Evolutionary conservation across 2,329 filamentous ascomycete species (phyloP), one percentile per base, ranked within the genome.

Genomic region (Claviceps arundinis): DNA sequence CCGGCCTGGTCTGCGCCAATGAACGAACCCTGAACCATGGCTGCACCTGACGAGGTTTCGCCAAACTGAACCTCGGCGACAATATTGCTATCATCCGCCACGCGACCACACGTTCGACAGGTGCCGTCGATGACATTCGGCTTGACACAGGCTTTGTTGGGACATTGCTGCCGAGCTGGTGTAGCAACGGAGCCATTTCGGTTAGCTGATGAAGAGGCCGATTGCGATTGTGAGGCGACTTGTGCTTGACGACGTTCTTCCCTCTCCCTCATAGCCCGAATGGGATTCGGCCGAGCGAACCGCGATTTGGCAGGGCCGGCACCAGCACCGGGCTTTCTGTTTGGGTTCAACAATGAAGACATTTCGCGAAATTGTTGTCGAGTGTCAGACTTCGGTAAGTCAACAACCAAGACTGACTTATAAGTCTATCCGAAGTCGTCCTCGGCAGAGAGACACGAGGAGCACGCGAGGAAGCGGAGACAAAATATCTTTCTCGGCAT

Each of bases 61-160:
- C 89, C 89, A 63, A 97, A 98, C 22, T 84, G 84, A 56, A 97
- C 81, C 66, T 98, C 93, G 48, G 89, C 81, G 54, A 96, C 90
- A 56, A 97, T 95, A 62, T 94, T 89, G 64, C 82, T 84, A 63
- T 94, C 86, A 59, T 87, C 84, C 52, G 91, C 80, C 58, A 95
- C 81, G 55, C 81, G 84, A 76, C 89, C 91, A 67, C 93, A 97
- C 47, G 81, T 85, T 55, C 82, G 80, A 69, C 93, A 97, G 58
- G 87, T 78, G 40, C 81, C 81, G 58, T 83, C 80, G 50, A 78
- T 72, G 48, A 84, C 76, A 52, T 81, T 76, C 16, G 80, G 78
- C 50, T 76, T 77, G n/a, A 72, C 71, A 64, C 81, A 84, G 48
- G 71, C 68, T 54, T 78, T 76, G 62, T 82, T 83, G 13, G 77